Evolutionary conservation across 2,329 filamentous ascomycete species (phyloP), one percentile per base, ranked within the genome.

Genomic region (Sporothrix variecibatus): DNA sequence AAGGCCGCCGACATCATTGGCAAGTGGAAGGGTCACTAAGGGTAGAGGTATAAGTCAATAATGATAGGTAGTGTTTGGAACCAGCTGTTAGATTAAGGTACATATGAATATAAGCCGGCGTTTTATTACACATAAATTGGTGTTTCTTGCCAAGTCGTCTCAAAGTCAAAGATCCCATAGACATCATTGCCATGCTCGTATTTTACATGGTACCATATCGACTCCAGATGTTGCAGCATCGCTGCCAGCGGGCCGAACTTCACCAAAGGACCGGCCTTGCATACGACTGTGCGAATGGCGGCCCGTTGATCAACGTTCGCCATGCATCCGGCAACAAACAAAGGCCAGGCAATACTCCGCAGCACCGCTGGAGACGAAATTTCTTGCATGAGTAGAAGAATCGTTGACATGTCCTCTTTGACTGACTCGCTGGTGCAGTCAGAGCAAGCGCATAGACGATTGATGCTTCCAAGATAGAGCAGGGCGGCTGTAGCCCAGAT

Each of bases 1-100:
- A 62, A 28, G 23, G 69, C 56, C 8, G 69, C 69, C 26, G 69
- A 71, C 12, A 34, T 62, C 31, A 12, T 71, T 17, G 56, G 69
- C 4, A 58, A 56, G 26, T 71, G 51, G 69, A 43, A 40, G 26
- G 69, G 69, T 23, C 31, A 62, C 12, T 71, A 71, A 31, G 23
- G 17, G 46, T 20, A 15, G 6, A 20, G 5, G 1, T 6, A 1
- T 5, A 15, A 51, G 46, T 51, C 15, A 20, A 17, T 20, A 20
- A 20, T 49, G 11, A 11, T 34, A 34, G 34, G 43, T 34, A 34
- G 34, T 3, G 34, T 34, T 8, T 34, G 34, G 8, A 34, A 34
- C 8, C 8, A 3, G 34, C 8, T 34, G 34, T 34, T 34, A 34
- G 34, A 34, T 34, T 34, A 34, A 7, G 7, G 34, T 34, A 34